Conservation (phyloP, 2,329 filamentous ascomycete genomes). For the Triangularia setosa region DNA sequence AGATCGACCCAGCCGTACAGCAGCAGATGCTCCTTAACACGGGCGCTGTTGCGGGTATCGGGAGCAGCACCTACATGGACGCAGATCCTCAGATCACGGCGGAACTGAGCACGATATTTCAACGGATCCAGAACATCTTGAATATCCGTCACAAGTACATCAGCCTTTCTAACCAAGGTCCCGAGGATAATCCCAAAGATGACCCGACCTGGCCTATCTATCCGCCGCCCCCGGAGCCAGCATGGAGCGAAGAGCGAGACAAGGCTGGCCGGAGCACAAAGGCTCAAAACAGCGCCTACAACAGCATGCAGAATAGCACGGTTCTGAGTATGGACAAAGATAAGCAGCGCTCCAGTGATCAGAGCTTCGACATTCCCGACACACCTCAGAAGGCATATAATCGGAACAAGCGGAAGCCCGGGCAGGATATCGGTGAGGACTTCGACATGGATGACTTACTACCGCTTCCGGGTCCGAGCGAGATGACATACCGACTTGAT, state of each 20-base stretch:
- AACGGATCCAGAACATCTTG: conserved; percentile 84
- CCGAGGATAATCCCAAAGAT: conserved; percentile 84
- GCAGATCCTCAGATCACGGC: conserved; percentile 76
- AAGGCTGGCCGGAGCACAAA: conserved; percentile 30
- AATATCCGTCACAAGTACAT: conserved; percentile 89
- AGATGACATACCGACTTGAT: conserved; percentile 76
- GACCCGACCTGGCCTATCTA: conserved; percentile 81
- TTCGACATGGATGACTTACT: conserved; percentile 77
- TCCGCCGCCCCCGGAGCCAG: conserved; percentile 84
- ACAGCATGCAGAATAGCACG: conserved; percentile 47
- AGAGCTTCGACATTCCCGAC: conserved; percentile 32
- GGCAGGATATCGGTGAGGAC: conserved; percentile 86
- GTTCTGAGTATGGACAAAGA: conserved; percentile 33
- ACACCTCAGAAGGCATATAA: conserved; percentile 42
- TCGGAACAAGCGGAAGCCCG: conserved; percentile 71
- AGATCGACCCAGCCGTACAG: conserved; percentile 25
- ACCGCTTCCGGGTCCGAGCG: conserved; percentile 66
- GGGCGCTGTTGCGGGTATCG: conserved; percentile 54
- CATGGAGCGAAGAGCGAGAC: conserved; percentile 64
- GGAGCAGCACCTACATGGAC: conserved; percentile 64
- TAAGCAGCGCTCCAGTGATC: conserved; percentile 29
- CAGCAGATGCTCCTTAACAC: conserved; percentile 35
- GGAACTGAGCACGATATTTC: conserved; percentile 82
- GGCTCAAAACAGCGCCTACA: conserved; percentile 35
- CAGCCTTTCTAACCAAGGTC: conserved; percentile 73